Conservation (phyloP, 2,329 filamentous ascomycete genomes). For the Rachicladosporium sp. region DNA sequence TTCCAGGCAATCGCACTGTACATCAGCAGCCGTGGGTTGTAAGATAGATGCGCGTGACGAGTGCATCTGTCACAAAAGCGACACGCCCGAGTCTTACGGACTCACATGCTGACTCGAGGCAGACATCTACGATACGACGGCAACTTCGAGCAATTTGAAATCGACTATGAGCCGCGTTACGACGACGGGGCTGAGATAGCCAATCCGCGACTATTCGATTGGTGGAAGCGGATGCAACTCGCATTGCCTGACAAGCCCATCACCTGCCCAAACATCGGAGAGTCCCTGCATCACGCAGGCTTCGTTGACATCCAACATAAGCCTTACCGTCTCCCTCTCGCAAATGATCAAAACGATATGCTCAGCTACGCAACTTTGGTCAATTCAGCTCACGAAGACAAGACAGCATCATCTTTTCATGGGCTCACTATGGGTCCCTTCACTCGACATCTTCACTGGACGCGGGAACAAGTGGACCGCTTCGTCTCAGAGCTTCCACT, state of each 20-base stretch:
- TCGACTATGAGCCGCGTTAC: slow-evolving; percentile 67
- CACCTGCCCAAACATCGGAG: slow-evolving; percentile 47
- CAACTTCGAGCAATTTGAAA: slow-evolving; percentile 75
- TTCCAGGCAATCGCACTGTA: too few relatives aligned
- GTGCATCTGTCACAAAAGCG: too few relatives aligned
- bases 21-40: too few relatives aligned
- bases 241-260: slow-evolving; percentile 60
- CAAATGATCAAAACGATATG: slow-evolving; percentile 52
- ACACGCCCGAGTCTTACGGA: too few relatives aligned
- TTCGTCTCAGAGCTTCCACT: slow-evolving; percentile 48
- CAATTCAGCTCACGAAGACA: slow-evolving; percentile 2
- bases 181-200: slow-evolving; percentile 49
- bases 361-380: slow-evolving; percentile 41
- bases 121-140: slow-evolving; percentile 69
- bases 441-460: slow-evolving; percentile 50
- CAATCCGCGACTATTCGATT: slow-evolving; percentile 49
- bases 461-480: slow-evolving; percentile 45
- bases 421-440: slow-evolving; percentile 32
- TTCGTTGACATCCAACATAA: slow-evolving; percentile 61
- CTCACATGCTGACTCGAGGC: background rate
- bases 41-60: too few relatives aligned
- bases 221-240: slow-evolving; percentile 56
- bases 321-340: slow-evolving; percentile 59
- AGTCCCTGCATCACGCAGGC: slow-evolving; percentile 54
- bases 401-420: too few relatives aligned